phyloP scores from a whole-genome alignment of 2,329 filamentous ascomycete genomes.

The Aureobasidium sp. region DNA sequence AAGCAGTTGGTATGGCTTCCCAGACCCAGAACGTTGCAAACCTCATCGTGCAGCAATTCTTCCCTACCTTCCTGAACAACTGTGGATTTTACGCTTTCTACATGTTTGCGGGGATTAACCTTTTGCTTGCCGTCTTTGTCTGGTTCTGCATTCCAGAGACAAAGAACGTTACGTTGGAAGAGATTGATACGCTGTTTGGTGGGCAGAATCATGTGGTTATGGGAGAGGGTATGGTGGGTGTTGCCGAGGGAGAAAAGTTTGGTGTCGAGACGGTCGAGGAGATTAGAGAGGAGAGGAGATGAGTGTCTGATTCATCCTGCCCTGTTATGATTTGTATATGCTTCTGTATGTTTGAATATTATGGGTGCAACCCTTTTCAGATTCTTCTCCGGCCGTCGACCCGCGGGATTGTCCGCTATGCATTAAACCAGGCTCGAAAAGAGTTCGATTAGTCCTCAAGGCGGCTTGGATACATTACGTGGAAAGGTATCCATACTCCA shows the following conservation, averaged over 20 bases:
- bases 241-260: slow-evolving; percentile 24
- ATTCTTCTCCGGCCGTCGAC: no score
- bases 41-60: slow-evolving; percentile 61
- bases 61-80: slow-evolving; percentile 58
- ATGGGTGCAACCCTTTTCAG: no score
- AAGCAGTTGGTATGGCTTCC: slow-evolving; percentile 60
- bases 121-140: slow-evolving; percentile 33
- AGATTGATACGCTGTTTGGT: slow-evolving; percentile 50
- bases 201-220: slow-evolving; percentile 49
- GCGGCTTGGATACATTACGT: no score
- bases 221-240: slow-evolving; percentile 40
- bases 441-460: no score
- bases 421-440: no score
- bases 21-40: slow-evolving; percentile 54
- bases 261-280: neutral
- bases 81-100: slow-evolving; percentile 49
- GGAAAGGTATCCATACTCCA: no score
- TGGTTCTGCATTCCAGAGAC: slow-evolving; percentile 38
- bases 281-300: neutral
- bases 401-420: no score
- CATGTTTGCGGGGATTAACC: slow-evolving; percentile 44
- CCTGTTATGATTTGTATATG: neutral
- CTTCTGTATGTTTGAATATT: neutral
- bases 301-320: neutral
- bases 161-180: slow-evolving; percentile 42